These are phyloP conservation scores for Saraca asoca DNA, from an alignment of 331 rosid genomes.

Conservation along the genomic window DNA sequence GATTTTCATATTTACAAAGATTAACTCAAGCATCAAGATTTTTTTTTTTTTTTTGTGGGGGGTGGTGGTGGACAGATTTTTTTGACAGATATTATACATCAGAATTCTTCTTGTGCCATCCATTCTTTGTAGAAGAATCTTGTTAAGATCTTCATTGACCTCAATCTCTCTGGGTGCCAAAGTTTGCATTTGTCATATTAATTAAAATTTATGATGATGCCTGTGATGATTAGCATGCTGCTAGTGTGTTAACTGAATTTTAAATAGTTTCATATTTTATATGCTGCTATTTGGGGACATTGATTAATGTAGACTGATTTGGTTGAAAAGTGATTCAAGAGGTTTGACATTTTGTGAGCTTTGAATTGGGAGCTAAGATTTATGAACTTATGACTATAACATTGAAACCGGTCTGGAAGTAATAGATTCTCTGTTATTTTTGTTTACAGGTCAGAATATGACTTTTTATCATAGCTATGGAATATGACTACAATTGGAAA, in stretches of 20 bases:
- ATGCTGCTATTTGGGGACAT: background rate
- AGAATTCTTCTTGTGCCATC: background rate
- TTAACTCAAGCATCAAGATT: background rate
- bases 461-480: background rate
- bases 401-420: constrained; percentile 10
- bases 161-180: constrained; percentile 12
- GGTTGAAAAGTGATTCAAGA: constrained; percentile 17
- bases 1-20: background rate
- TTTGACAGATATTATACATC: constrained; percentile 2
- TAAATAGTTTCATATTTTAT: background rate
- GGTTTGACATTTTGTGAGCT: constrained; percentile 19
- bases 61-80: too few species aligned
- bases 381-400: background rate
- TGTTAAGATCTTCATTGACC: constrained; percentile 9
- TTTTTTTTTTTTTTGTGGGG: too few species aligned
- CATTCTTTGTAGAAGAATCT: constrained; percentile 3
- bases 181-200: background rate
- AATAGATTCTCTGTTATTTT: constrained; percentile 29
- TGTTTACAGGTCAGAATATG: background rate
- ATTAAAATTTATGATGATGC: background rate
- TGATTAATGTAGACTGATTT: constrained; percentile 25
- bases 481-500: background rate
- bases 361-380: too few species aligned
- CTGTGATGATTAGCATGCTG: constrained; percentile 5
- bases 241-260: constrained; percentile 1